Base-by-base conservation (phyloP, 1,284 basidiomycete species). In the Moesziomyces antarcticus region DNA sequence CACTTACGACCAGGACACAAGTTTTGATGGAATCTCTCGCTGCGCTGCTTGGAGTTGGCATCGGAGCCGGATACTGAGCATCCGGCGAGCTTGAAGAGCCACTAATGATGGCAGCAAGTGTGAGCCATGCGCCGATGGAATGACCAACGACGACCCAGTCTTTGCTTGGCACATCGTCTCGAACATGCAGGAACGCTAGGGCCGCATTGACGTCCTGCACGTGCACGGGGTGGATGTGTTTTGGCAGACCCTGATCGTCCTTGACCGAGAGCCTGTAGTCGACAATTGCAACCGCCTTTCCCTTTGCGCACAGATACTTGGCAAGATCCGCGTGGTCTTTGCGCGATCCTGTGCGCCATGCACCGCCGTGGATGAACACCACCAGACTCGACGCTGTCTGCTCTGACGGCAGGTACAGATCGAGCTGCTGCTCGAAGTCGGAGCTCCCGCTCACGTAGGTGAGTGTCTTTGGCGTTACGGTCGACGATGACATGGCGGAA, bases 51-150 rank as follows among this genome's bases (percentile, higher is more conserved):
- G 52, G 63, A 24, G 37, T 3, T 2, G 70, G 70, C 60, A 67
- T 63, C 1, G 56, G 52, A 10, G 49, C 44, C 0, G 70, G 60
- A 44, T 60, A 54, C 13, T 50, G 22, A 3, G 37, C 14, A 33
- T 56, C 43, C 3, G 45, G 53, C 0, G 4, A 11, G 16, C 48
- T 44, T 5, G 51, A 25, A 13, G 22, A 20, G 16, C 47, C 41
- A 9, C 52, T 50, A 42, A 64, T 50, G 45, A 70, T 50, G 0
- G 67, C 63, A 9, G 72, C 62, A 2, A 67, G 35, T 7, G 67
- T 42, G 24, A 75, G 47, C 72, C 72, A 75, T 7, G 67, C 72
- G 0, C 72, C 72, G 21, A 75, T 64, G 46, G 72, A 75, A 24
- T 75, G 72, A 9, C 72, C 72, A 4, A 75, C 63, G 1, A 75